Percentiles rank a stretch among this genome's conserved stretches.
Evolutionary conservation across 164 flowering plant species (phyloP).

Genomic region (Paratinospora sagittata): DNA sequence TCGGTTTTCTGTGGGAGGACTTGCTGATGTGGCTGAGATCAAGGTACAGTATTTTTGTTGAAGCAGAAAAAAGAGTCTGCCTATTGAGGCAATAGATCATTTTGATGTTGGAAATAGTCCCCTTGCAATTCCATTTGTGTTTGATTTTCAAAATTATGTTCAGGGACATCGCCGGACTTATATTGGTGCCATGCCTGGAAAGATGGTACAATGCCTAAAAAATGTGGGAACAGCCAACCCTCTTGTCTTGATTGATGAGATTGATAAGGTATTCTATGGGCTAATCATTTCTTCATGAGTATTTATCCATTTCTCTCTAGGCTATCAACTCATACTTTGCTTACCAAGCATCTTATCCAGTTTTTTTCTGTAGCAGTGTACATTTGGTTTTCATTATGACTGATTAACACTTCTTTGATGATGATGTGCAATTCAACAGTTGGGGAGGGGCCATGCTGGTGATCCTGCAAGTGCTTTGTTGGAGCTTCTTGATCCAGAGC

Average conservation of each 20-base stretch:
- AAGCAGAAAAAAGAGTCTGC: not conserved
- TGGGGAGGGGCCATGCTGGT: constrained; percentile 97
- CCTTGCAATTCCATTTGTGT: not conserved
- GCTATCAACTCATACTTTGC: not conserved
- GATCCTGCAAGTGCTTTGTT: constrained; percentile 98
- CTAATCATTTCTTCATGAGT: not conserved
- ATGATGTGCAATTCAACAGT: constrained; percentile 35
- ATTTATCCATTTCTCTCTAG: not conserved
- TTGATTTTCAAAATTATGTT: constrained; percentile 10
- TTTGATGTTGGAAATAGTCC: not conserved
- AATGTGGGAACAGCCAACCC: constrained; percentile 94
- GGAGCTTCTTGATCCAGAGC: constrained; percentile 99
- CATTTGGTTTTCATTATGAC: not conserved
- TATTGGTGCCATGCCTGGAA: constrained; percentile 99
- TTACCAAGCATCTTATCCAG: not conserved
- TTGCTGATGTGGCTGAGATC: constrained; percentile 96
- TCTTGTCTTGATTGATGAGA: constrained; percentile 94
- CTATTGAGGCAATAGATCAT: not conserved
- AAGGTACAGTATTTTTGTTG: constrained; percentile 46
- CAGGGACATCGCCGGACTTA: constrained; percentile 98
- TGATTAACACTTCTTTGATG: constrained; percentile 7
- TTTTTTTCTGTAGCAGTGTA: not conserved
- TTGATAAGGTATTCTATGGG: constrained; percentile 70
- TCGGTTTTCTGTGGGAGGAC: constrained; percentile 97
- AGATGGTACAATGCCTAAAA: constrained; percentile 97